Percentiles rank a stretch among this genome's conserved stretches.
Conservation (phyloP, 345 rosid genomes). For the Alliaria petiolata region DNA sequence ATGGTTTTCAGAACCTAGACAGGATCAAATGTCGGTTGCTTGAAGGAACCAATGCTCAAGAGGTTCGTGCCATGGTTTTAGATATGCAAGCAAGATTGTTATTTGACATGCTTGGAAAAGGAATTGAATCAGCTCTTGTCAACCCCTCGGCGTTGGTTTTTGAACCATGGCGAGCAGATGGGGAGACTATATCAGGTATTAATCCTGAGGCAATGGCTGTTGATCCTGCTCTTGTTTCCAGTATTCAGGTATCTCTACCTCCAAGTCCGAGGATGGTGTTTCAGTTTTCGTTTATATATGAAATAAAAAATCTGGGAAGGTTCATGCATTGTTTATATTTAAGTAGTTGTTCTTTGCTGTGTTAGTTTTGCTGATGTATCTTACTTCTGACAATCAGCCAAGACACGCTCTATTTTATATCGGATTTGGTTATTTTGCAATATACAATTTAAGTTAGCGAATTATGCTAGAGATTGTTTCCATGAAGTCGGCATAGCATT, state of each 20-base stretch:
- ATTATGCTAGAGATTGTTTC: not conserved
- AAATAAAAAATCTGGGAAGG: not conserved
- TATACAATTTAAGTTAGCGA: not conserved
- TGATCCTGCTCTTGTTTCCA: slow-evolving; percentile 80
- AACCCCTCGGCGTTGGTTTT: slow-evolving; percentile 85
- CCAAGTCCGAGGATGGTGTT: not conserved
- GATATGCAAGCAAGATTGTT: slow-evolving; percentile 99
- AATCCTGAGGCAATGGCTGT: slow-evolving; percentile 96
- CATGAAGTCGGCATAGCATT: not conserved
- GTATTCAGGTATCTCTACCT: slow-evolving; percentile 62
- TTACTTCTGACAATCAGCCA: not conserved
- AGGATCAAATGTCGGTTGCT: slow-evolving; percentile 93
- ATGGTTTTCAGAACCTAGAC: slow-evolving; percentile 79
- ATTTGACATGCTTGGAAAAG: slow-evolving; percentile 98
- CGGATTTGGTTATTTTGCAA: not conserved
- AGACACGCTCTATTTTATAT: not conserved
- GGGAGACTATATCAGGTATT: slow-evolving; percentile 62
- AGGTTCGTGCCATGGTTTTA: slow-evolving; percentile 99
- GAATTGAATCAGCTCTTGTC: slow-evolving; percentile 93
- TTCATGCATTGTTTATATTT: slow-evolving; percentile 2
- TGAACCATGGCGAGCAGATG: slow-evolving; percentile 89
- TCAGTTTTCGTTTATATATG: not conserved
- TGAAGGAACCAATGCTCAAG: slow-evolving; percentile 99
- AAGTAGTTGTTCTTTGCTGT: not conserved
- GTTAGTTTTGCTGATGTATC: slow-evolving; percentile 7